These are phyloP conservation scores for Madurella mycetomatis DNA, from an alignment of 2,329 filamentous ascomycete species.

Conservation along the genomic window DNA sequence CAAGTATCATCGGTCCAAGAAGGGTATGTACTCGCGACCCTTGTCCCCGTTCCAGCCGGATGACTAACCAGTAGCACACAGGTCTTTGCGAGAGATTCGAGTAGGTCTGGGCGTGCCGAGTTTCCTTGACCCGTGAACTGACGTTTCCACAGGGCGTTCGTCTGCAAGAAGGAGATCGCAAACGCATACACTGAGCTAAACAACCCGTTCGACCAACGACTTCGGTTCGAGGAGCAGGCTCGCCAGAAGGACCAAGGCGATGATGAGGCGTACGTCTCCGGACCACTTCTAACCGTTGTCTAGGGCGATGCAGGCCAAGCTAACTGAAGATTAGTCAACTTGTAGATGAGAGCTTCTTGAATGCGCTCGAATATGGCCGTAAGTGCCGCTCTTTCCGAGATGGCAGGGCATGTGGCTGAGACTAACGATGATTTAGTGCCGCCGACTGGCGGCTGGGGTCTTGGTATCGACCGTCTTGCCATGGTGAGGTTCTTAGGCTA, in stretches of 20 bases:
- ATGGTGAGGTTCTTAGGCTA: constrained; percentile 14
- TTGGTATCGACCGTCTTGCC: constrained; percentile 76
- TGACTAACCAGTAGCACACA: constrained; percentile 1
- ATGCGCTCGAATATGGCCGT: constrained; percentile 62
- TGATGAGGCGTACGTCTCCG: constrained; percentile 64
- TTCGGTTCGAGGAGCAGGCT: constrained; percentile 92
- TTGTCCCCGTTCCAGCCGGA: too few relatives aligned
- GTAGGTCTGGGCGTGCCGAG: constrained; percentile 18
- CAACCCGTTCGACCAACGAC: constrained; percentile 89
- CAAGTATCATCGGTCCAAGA: constrained; percentile 81
- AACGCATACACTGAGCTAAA: constrained; percentile 99
- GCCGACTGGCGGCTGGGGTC: constrained; percentile 92
- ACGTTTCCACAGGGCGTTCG: constrained; percentile 58
- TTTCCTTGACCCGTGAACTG: not conserved
- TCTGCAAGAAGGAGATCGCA: constrained; percentile 93
- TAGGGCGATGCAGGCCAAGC: not conserved
- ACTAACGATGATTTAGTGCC: constrained; percentile 57
- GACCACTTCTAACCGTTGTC: not conserved
- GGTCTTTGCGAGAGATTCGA: constrained; percentile 94
- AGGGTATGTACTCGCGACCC: constrained; percentile 37
- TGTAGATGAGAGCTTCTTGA: constrained; percentile 93
- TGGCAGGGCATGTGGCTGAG: constrained; percentile 32
- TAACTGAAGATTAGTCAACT: constrained; percentile 52
- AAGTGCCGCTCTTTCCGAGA: constrained; percentile 1
- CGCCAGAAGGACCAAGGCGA: constrained; percentile 94